These are phyloP conservation scores for Mortierella sp. DNA, from an alignment of 371 early-diverging fungal genomes.

Conservation along the genomic window DNA sequence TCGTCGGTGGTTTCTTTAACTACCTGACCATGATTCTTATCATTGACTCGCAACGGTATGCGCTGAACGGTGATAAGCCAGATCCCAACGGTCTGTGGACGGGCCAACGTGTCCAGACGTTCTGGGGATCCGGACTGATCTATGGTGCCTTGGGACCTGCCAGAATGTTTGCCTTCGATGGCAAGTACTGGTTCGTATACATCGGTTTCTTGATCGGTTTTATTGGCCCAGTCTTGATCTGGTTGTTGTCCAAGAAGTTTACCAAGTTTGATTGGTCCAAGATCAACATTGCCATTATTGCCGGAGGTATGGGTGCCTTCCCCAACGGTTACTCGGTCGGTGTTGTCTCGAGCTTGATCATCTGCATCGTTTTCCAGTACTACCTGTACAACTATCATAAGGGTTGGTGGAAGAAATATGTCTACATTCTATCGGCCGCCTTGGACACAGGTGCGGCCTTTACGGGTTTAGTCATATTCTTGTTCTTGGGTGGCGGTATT, in stretches of 20 bases:
- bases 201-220: constrained; percentile 62
- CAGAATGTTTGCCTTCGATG: constrained; percentile 57
- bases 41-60: constrained; percentile 57
- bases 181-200: constrained; percentile 57
- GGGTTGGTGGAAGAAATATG: constrained; percentile 64
- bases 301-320: constrained; percentile 55
- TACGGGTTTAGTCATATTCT: constrained; percentile 61
- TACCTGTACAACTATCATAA: constrained; percentile 58
- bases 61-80: constrained; percentile 45
- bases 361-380: constrained; percentile 57
- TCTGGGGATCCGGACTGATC: constrained; percentile 69
- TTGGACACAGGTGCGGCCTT: constrained; percentile 67
- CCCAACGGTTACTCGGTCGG: constrained; percentile 58
- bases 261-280: constrained; percentile 39
- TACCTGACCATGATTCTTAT: constrained; percentile 61
- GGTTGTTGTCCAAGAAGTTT: constrained; percentile 58
- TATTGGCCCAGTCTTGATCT: constrained; percentile 57
- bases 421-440: constrained; percentile 65
- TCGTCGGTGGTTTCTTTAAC: constrained; percentile 66
- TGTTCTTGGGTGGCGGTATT: constrained; percentile 61
- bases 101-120: constrained; percentile 59
- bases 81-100: constrained; percentile 64
- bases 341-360: constrained; percentile 54
- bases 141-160: constrained; percentile 71
- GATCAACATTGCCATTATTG: constrained; percentile 60